phyloP scores from a whole-genome alignment of 257 asterid genomes.

The Phtheirospermum japonicum region DNA sequence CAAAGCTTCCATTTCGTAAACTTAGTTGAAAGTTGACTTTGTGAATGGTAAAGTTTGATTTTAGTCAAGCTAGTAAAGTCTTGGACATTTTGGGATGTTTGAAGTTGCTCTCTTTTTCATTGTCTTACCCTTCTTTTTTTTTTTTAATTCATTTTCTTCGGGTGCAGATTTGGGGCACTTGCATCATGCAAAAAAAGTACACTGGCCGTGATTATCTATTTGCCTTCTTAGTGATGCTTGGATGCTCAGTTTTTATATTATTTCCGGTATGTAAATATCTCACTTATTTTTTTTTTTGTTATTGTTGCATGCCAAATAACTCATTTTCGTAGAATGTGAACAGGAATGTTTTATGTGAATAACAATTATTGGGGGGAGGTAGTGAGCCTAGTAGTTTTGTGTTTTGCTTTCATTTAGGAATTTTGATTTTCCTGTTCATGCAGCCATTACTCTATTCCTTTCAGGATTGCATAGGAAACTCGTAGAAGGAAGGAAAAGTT shows the following conservation, averaged over 20 bases:
- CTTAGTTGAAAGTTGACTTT: slow-evolving; percentile 16
- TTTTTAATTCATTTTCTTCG: slow-evolving; percentile 8
- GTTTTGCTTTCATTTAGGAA: slow-evolving; percentile 17
- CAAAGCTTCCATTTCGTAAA: slow-evolving; percentile 6
- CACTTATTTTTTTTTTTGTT: slow-evolving; percentile 1
- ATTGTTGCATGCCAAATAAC: slow-evolving; percentile 14
- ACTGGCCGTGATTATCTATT: slow-evolving; percentile 70
- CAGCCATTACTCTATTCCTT: neutral
- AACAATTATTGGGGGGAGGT: neutral
- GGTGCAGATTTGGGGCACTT: slow-evolving; percentile 93
- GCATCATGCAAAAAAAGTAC: slow-evolving; percentile 96
- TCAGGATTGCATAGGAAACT: slow-evolving; percentile 16
- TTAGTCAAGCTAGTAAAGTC: neutral
- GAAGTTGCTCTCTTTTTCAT: slow-evolving; percentile 15
- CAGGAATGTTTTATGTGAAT: slow-evolving; percentile 4
- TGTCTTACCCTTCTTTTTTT: slow-evolving; percentile 23
- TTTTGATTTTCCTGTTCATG: too few species aligned
- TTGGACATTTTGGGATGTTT: slow-evolving; percentile 16
- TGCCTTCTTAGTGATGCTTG: slow-evolving; percentile 75
- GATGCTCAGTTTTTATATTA: slow-evolving; percentile 89
- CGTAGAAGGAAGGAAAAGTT: slow-evolving; percentile 6
- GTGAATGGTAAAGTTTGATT: slow-evolving; percentile 14
- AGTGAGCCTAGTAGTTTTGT: neutral
- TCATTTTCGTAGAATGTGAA: slow-evolving; percentile 4
- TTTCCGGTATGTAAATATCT: slow-evolving; percentile 56